Percentiles rank a stretch among this genome's conserved stretches.
These are phyloP conservation scores for Phanerochaete sordida DNA, from an alignment of 768 basidiomycete species.

Conservation along the genomic window DNA sequence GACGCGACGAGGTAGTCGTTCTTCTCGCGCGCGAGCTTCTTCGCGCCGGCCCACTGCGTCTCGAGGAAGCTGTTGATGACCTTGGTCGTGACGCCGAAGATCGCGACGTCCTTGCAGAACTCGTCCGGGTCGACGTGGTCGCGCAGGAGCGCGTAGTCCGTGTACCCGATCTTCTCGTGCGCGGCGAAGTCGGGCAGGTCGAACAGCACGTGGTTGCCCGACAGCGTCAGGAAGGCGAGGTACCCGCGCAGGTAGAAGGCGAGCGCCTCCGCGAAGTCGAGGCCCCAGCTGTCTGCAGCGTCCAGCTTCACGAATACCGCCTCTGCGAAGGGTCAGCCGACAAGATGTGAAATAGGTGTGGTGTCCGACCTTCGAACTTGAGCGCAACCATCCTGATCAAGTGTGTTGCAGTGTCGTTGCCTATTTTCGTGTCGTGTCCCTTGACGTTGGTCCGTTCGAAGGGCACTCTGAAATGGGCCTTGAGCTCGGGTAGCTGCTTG, in stretches of 20 bases:
- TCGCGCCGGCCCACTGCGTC: constrained; percentile 18
- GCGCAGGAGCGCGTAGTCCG: constrained; percentile 20
- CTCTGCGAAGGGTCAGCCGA: background rate
- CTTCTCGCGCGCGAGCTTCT: constrained; percentile 9
- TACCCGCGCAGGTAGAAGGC: constrained; percentile 17
- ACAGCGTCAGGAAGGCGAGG: constrained; percentile 19
- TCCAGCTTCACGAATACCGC: constrained; percentile 7
- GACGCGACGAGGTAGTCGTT: constrained; percentile 9
- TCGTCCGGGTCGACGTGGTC: constrained; percentile 7
- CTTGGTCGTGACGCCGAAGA: constrained; percentile 1
- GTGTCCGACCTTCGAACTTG: constrained; percentile 12
- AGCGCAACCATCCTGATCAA: constrained; percentile 15
- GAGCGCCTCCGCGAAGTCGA: constrained; percentile 5
- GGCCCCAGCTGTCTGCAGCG: background rate
- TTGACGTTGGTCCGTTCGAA: constrained; percentile 15
- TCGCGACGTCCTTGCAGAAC: constrained; percentile 14
- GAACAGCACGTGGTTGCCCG: constrained; percentile 24
- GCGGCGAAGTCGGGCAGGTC: constrained; percentile 26
- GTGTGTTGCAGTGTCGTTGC: constrained; percentile 8
- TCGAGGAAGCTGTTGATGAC: constrained; percentile 22
- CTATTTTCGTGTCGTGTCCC: constrained; percentile 15
- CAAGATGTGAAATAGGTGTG: too few relatives aligned
- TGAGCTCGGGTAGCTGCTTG: background rate
- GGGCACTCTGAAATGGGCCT: constrained; percentile 18
- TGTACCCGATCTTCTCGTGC: constrained; percentile 8